These are phyloP conservation scores for Skeletonema grethae DNA, from an alignment of 108 stramenopile genomes.

Conservation along the genomic window DNA sequence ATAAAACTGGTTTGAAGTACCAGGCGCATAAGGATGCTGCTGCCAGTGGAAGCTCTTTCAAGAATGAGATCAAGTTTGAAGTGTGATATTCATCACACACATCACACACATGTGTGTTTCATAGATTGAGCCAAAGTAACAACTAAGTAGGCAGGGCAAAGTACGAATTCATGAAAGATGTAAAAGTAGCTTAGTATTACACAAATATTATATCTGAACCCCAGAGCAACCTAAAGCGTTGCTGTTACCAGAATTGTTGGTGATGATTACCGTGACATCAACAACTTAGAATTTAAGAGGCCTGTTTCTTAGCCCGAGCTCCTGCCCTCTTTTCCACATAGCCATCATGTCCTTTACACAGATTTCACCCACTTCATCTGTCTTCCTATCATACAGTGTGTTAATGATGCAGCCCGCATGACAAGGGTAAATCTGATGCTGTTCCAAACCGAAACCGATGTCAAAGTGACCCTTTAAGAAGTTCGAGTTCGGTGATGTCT, in stretches of 20 bases:
- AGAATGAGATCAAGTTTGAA: slow-evolving; percentile 77
- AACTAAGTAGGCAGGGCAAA: neutral
- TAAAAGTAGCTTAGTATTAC: slow-evolving; percentile 9
- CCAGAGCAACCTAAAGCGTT: slow-evolving; percentile 1
- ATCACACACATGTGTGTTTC: too few relatives aligned
- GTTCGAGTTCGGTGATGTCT: slow-evolving; percentile 50
- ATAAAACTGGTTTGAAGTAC: slow-evolving; percentile 73
- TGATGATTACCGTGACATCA: neutral
- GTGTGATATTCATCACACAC: slow-evolving; percentile 35
- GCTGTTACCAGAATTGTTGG: neutral
- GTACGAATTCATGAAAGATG: neutral
- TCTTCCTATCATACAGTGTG: slow-evolving; percentile 58
- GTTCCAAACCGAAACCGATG: slow-evolving; percentile 62
- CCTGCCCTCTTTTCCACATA: slow-evolving; percentile 48
- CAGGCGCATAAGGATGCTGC: slow-evolving; percentile 81
- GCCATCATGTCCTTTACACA: slow-evolving; percentile 53
- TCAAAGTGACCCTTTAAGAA: slow-evolving; percentile 72
- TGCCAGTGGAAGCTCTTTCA: slow-evolving; percentile 78
- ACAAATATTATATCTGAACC: neutral
- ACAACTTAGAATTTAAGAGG: slow-evolving; percentile 32
- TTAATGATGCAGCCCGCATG: slow-evolving; percentile 77
- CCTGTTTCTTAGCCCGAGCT: slow-evolving; percentile 47
- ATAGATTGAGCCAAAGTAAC: neutral
- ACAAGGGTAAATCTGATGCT: slow-evolving; percentile 74
- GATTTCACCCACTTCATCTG: slow-evolving; percentile 70